phyloP scores from a whole-genome alignment of 2,329 filamentous ascomycete species.

The Talaromyces marneffei region DNA sequence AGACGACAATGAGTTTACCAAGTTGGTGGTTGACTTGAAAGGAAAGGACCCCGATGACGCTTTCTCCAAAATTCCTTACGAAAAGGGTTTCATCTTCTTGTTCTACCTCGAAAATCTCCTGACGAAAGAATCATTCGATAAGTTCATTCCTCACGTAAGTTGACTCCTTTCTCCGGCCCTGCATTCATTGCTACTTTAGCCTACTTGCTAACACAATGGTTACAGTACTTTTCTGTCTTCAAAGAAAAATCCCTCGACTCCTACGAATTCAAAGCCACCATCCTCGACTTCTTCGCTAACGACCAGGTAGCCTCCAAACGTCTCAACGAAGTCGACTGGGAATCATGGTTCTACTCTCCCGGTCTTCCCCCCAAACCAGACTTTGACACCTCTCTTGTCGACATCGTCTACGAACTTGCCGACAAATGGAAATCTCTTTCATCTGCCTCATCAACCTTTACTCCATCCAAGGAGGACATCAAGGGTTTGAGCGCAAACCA shows the following conservation, averaged over 20 bases:
- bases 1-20: slow-evolving; percentile 84
- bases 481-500: slow-evolving; percentile 76
- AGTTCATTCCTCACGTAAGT: slow-evolving; percentile 74
- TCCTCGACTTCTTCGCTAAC: slow-evolving; percentile 73
- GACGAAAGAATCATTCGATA: slow-evolving; percentile 81
- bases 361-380: slow-evolving; percentile 84
- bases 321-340: slow-evolving; percentile 74
- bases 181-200: not conserved
- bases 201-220: slow-evolving; percentile 1
- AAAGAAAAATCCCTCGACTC: slow-evolving; percentile 83
- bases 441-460: slow-evolving; percentile 40
- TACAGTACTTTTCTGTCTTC: slow-evolving; percentile 74
- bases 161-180: not conserved
- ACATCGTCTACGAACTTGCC: slow-evolving; percentile 76
- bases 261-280: slow-evolving; percentile 86
- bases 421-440: slow-evolving; percentile 65
- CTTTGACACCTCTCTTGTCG: slow-evolving; percentile 82
- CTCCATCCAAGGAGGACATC: slow-evolving; percentile 64
- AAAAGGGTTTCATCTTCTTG: slow-evolving; percentile 93
- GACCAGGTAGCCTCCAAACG: slow-evolving; percentile 59
- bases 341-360: slow-evolving; percentile 79
- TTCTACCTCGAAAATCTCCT: slow-evolving; percentile 84
- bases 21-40: slow-evolving; percentile 78
- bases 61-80: slow-evolving; percentile 87
- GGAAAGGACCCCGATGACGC: slow-evolving; percentile 93